These are phyloP conservation scores for Kuraishia piskuri DNA, from an alignment of 805 yeast species.

Conservation along the genomic window DNA sequence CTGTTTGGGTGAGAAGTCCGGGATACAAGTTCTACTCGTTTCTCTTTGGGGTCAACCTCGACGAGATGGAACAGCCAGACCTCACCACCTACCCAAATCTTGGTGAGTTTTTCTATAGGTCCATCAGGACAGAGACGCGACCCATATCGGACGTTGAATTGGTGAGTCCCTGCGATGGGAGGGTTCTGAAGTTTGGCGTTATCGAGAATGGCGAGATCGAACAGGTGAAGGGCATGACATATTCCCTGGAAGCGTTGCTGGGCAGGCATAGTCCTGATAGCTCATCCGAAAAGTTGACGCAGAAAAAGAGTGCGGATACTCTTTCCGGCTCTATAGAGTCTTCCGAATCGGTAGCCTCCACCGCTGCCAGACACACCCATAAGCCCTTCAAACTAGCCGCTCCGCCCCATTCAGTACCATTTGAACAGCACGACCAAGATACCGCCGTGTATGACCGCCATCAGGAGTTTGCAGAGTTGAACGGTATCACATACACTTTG, in stretches of 20 bases:
- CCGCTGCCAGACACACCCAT: not conserved
- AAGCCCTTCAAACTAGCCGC: slow-evolving; percentile 35
- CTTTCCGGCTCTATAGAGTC: too few species aligned
- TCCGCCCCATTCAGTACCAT: slow-evolving; percentile 40
- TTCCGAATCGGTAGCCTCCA: not conserved
- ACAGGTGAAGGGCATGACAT: slow-evolving; percentile 95
- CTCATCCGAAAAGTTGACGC: not conserved
- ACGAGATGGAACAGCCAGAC: slow-evolving; percentile 82
- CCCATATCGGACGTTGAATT: slow-evolving; percentile 62
- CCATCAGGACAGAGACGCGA: slow-evolving; percentile 67
- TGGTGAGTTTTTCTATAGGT: slow-evolving; percentile 86
- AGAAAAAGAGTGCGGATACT: too few species aligned
- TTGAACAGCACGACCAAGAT: slow-evolving; percentile 29
- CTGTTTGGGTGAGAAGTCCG: slow-evolving; percentile 81
- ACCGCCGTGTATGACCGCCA: slow-evolving; percentile 38
- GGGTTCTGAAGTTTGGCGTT: slow-evolving; percentile 77
- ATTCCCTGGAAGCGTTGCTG: slow-evolving; percentile 78
- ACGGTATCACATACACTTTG: slow-evolving; percentile 64
- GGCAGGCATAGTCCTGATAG: slow-evolving; percentile 40
- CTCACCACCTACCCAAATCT: slow-evolving; percentile 67
- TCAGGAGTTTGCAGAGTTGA: slow-evolving; percentile 67
- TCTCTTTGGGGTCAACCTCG: slow-evolving; percentile 79
- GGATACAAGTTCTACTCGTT: slow-evolving; percentile 71
- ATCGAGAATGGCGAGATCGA: slow-evolving; percentile 78
- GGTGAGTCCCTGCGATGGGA: slow-evolving; percentile 93